Evolutionary conservation across 163 green algal genomes (phyloP), one percentile per base, ranked within the genome.

Genomic region (Prototheca stagnorum): DNA sequence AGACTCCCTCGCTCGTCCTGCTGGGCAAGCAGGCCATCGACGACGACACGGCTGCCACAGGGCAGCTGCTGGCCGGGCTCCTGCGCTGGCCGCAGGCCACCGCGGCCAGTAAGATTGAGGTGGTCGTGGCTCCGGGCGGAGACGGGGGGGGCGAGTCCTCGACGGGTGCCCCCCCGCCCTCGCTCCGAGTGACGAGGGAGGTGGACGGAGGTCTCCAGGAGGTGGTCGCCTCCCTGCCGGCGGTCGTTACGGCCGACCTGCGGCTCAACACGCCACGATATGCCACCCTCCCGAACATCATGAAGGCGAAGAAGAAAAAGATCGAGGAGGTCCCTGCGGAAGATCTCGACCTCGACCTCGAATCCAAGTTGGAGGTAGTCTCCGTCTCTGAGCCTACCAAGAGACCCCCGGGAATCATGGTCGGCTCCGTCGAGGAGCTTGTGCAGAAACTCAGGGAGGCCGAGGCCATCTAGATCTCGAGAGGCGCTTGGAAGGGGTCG

Each of bases 1-100:
- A 93, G 60, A 16, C 56, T 6, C 50, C 78, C 2, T 35, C 31
- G 20, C 40, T 95, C 23, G 53, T 85, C 33, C 41, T 96, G 47
- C 64, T 95, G 44, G 86, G 86, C 23, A 95, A 95, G 70, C 85
- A 95, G 43, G 81, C 80, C 17, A 93, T 96, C 37, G 86, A 96
- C 54, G 78, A 81, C 37, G 86, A 96, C 61, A 72, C 45, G 61
- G 92, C 90, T 61, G 82, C 94, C 56, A 94, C 84, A 62, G 82
- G 86, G 60, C 86, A 95, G 49, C 92, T 94, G 75, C 63, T 90
- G n/a, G 84, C 82, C 19, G 86, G 56, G 2, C 54, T 93, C 52
- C 57, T 94, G 35, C 59, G 68, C 27, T 96, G 86, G 84, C 78
- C 86, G 3, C 86, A 96, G 44, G 86, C 67, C 33, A 96, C 85